These are phyloP conservation scores for Gloeophyllum trabeum DNA, from an alignment of 768 basidiomycete species.

Conservation along the genomic window DNA sequence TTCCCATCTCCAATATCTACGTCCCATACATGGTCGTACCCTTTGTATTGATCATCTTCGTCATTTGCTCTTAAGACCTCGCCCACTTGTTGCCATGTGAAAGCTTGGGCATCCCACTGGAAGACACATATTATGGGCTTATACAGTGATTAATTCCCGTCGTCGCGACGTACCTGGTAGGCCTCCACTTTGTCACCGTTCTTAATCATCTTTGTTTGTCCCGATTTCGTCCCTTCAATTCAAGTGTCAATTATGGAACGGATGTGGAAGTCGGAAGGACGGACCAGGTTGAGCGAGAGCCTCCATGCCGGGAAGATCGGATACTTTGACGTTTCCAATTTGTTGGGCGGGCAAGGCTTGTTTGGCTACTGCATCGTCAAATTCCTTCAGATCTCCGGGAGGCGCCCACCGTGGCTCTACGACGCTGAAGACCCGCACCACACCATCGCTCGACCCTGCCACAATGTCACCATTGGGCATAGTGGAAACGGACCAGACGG, in stretches of 20 bases:
- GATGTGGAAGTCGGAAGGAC: constrained; percentile 9
- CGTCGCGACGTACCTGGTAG: constrained; percentile 49
- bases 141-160: not conserved
- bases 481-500: constrained; percentile 89
- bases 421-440: constrained; percentile 78
- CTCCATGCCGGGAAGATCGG: constrained; percentile 81
- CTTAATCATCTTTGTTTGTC: constrained; percentile 88
- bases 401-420: constrained; percentile 65
- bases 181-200: constrained; percentile 78
- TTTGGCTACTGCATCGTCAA: constrained; percentile 65
- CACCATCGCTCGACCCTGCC: constrained; percentile 82
- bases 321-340: constrained; percentile 87
- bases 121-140: no score
- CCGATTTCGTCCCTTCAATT: constrained; percentile 72
- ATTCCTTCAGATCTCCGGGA: constrained; percentile 48
- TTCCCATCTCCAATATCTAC: constrained; percentile 92
- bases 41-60: constrained; percentile 85
- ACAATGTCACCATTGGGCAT: constrained; percentile 90
- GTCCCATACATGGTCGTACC: constrained; percentile 99
- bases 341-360: constrained; percentile 80
- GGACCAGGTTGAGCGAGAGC: constrained; percentile 63
- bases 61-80: constrained; percentile 95
- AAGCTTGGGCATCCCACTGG: constrained; percentile 69
- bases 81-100: constrained; percentile 87
- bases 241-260: not conserved